Percentiles rank a stretch among this genome's conserved stretches.
Conservation (phyloP, 345 rosid species). For the Rhodamnia argentea region DNA sequence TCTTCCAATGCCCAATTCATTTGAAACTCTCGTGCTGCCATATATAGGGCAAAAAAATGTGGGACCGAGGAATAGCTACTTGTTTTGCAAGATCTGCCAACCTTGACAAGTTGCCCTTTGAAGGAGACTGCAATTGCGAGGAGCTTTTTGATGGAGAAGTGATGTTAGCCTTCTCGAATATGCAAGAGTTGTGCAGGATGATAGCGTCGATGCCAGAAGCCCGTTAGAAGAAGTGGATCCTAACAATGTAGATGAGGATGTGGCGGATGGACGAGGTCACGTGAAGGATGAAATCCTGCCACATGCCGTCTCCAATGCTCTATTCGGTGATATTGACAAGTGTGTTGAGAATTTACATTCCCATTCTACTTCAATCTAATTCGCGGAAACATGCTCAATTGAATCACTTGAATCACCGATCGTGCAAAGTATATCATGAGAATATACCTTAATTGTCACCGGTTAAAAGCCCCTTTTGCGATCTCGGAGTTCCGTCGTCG, state of each 20-base stretch:
- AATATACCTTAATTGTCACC: too few species aligned
- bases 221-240: constrained; percentile 57
- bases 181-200: constrained; percentile 62
- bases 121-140: constrained; percentile 74
- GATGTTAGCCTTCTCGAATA: constrained; percentile 70
- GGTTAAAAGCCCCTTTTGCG: too few species aligned
- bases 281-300: background rate
- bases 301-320: too few species aligned
- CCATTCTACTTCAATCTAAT: too few species aligned
- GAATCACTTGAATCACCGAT: too few species aligned
- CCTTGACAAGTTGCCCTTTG: constrained; percentile 17
- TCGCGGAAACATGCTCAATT: too few species aligned
- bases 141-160: constrained; percentile 15
- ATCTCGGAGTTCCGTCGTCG: too few species aligned
- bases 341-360: too few species aligned
- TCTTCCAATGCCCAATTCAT: constrained; percentile 41
- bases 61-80: background rate
- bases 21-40: constrained; percentile 39
- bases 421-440: too few species aligned
- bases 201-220: constrained; percentile 61
- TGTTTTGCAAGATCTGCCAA: background rate
- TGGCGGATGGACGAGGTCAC: constrained; percentile 54
- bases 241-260: constrained; percentile 41
- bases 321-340: too few species aligned
- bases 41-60: background rate